A percentile compares a stretch with the other conserved stretches of the same genome.
phyloP scores from a whole-genome alignment of 371 early-diverging fungal species.

The Thermomucor indicae-seudaticae region DNA sequence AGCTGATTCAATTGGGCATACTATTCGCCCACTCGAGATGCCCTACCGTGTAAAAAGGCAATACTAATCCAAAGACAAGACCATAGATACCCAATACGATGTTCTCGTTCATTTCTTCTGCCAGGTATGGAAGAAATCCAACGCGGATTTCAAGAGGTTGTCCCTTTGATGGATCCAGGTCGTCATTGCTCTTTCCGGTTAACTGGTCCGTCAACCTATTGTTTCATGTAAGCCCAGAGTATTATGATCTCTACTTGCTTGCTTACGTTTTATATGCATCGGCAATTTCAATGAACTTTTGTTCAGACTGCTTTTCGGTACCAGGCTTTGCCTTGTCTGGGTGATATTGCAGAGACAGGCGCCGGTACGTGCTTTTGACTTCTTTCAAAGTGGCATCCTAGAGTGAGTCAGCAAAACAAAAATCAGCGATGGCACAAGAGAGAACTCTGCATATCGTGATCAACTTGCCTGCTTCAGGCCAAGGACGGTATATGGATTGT shows the following conservation, averaged over 20 bases:
- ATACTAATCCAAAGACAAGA: slow-evolving; percentile 79
- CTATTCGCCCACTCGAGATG: background rate
- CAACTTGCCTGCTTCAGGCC: too few species aligned
- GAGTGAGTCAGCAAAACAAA: too few species aligned
- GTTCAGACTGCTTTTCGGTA: slow-evolving; percentile 58
- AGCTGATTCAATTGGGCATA: background rate
- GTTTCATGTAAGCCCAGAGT: too few species aligned
- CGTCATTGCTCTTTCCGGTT: too few species aligned
- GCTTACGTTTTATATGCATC: slow-evolving; percentile 86
- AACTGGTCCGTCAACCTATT: too few species aligned
- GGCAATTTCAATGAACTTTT: slow-evolving; percentile 72
- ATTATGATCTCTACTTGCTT: too few species aligned
- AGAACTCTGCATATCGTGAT: too few species aligned
- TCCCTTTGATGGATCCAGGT: too few species aligned
- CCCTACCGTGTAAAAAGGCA: slow-evolving; percentile 82
- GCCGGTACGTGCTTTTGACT: slow-evolving; percentile 74
- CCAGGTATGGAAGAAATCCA: too few species aligned
- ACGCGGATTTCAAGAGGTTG: too few species aligned
- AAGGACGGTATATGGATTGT: too few species aligned
- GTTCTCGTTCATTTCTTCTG: slow-evolving; percentile 78
- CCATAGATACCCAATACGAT: slow-evolving; percentile 80
- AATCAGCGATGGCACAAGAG: too few species aligned
- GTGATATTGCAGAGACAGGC: slow-evolving; percentile 74
- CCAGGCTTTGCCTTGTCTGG: slow-evolving; percentile 79
- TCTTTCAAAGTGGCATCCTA: slow-evolving; percentile 52